These are phyloP conservation scores for Yamadazyma membranifaciens DNA, from an alignment of 1,139 yeast species.

Conservation along the genomic window DNA sequence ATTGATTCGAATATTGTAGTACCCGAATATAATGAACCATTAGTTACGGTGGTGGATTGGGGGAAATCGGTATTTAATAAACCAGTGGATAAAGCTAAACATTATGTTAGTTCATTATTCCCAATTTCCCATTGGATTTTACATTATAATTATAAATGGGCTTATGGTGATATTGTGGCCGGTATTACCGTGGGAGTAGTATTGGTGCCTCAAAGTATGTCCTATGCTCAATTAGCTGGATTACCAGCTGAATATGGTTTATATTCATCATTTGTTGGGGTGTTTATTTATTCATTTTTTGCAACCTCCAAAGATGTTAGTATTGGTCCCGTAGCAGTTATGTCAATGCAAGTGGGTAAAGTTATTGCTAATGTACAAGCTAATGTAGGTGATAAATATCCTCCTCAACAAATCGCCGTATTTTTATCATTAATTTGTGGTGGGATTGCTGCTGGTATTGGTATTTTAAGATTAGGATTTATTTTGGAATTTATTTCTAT, in stretches of 20 bases:
- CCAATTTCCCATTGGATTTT: slow-evolving; percentile 83
- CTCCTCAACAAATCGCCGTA: slow-evolving; percentile 74
- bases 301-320: slow-evolving; percentile 96
- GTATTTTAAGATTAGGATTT: slow-evolving; percentile 81
- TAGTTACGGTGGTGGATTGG: slow-evolving; percentile 50
- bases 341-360: slow-evolving; percentile 84
- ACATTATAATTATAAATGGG: slow-evolving; percentile 79
- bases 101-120: slow-evolving; percentile 63
- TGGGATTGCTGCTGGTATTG: slow-evolving; percentile 77
- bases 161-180: slow-evolving; percentile 80
- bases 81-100: slow-evolving; percentile 38
- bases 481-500: slow-evolving; percentile 83
- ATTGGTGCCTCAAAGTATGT: slow-evolving; percentile 93
- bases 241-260: slow-evolving; percentile 82
- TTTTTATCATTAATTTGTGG: slow-evolving; percentile 81
- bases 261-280: slow-evolving; percentile 91
- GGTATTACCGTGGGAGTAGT: slow-evolving; percentile 94
- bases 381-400: slow-evolving; percentile 35
- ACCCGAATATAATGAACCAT: slow-evolving; percentile 41
- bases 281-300: slow-evolving; percentile 80
- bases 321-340: slow-evolving; percentile 96
- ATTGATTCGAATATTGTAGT: slow-evolving; percentile 16
- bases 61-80: slow-evolving; percentile 29
- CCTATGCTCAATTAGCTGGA: slow-evolving; percentile 86
- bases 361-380: slow-evolving; percentile 64